Base-by-base conservation (phyloP, 495 filamentous ascomycete species). In the Opeltia flavorubescens region DNA sequence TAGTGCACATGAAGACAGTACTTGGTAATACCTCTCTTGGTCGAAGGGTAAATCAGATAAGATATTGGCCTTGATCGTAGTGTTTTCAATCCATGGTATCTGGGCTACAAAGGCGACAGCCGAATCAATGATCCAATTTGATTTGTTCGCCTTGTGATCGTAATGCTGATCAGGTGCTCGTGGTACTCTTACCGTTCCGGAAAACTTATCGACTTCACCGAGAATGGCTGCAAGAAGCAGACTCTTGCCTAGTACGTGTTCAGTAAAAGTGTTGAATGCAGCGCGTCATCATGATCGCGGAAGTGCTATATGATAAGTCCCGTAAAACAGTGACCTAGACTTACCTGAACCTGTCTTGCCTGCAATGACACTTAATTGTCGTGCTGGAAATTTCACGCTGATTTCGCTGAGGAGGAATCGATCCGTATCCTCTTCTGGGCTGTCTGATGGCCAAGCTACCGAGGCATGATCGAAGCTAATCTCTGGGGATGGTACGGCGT, bases 21-120 rank as follows among this genome's bases (percentile, higher is more conserved):
- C 81, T 50, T 77, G 71, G 1, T 62, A 59, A 58, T 89, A 91
- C 20, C 85, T 74, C 5, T 63, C 61, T 31, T 70, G 59, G 46
- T 84, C 72, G 42, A 65, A 79, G 1, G 84, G 83, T 7, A 88
- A 64, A 13, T 84, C 83, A 52, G 88, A 70, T 0, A 84, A 55
- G 39, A 91, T 82, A 47, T 86, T 86, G 15, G 83, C 76, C 48
- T 70, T 77, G 52, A 91, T 78, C 5, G 72, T 83, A 0, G 81
- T 81, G 52, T 89, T 89, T 51, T 89, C 84, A 48, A 91, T 86
- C 84, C 84, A 91, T 0, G 84, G 84, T 15, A 81, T 84, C 58
- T 91, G 85, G 5, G 82, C 77, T 24, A 91, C 83, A 57, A 80
- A 91, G 0, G 84, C 84, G 39, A 86, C 75, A 1, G 76, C 68